phyloP scores from a whole-genome alignment of 257 asterid genomes.

The Paulownia fortunei region DNA sequence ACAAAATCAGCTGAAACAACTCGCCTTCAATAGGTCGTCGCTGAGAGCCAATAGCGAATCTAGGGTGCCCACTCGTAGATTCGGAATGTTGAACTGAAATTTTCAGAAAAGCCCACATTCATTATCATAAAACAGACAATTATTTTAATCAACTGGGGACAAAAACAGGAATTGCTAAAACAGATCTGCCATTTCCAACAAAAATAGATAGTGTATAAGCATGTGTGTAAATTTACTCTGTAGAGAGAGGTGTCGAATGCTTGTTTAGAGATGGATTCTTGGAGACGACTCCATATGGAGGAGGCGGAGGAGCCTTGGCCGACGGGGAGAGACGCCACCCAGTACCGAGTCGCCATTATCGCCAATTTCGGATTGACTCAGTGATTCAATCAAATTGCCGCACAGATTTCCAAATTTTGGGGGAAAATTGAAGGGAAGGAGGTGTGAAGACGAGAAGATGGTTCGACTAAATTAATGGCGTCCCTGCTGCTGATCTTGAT shows the following conservation, averaged over 20 bases:
- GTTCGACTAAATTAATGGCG: slow-evolving; percentile 10
- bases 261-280: slow-evolving; percentile 81
- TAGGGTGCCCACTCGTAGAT: slow-evolving; percentile 93
- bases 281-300: slow-evolving; percentile 80
- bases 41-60: slow-evolving; percentile 86
- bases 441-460: not conserved
- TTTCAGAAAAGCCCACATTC: not conserved
- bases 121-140: not conserved
- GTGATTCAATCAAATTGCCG: slow-evolving; percentile 12
- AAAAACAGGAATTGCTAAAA: not conserved
- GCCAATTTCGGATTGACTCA: slow-evolving; percentile 23
- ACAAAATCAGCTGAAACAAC: slow-evolving; percentile 3
- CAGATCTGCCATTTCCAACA: slow-evolving; percentile 26
- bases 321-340: slow-evolving; percentile 87
- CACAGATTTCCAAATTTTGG: not conserved
- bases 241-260: slow-evolving; percentile 89
- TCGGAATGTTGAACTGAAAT: slow-evolving; percentile 84
- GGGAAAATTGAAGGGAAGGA: not conserved
- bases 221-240: slow-evolving; percentile 50
- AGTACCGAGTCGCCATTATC: slow-evolving; percentile 83
- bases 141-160: not conserved
- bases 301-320: slow-evolving; percentile 61
- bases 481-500: slow-evolving; percentile 18
- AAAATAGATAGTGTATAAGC: not conserved
- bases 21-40: slow-evolving; percentile 84